These are phyloP conservation scores for Orbilia ellipsospora DNA, from an alignment of 2,329 filamentous ascomycete genomes.

Conservation along the genomic window DNA sequence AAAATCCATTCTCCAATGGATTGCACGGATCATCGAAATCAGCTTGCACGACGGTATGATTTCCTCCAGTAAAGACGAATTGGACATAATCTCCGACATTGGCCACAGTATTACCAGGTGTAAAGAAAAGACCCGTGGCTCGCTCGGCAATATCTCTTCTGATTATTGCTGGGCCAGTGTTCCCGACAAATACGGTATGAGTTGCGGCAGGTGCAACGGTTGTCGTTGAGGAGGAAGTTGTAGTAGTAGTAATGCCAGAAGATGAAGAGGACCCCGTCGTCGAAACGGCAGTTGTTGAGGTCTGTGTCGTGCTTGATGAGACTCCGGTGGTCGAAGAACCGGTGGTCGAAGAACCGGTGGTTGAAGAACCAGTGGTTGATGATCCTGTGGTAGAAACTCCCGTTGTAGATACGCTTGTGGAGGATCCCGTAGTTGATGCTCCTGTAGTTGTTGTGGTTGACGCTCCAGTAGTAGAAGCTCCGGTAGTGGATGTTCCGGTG, in stretches of 20 bases:
- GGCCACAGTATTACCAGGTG: no score
- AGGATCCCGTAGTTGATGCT: not conserved
- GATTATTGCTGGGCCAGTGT: no score
- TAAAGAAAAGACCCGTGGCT: no score
- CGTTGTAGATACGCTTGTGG: no score
- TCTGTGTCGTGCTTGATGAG: not conserved
- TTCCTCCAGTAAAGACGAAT: conserved; percentile 61
- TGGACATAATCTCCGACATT: no score
- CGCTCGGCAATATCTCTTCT: no score
- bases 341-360: no score
- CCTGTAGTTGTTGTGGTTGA: no score
- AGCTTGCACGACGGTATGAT: conserved; percentile 83
- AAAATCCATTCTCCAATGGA: conserved; percentile 66
- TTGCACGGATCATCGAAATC: conserved; percentile 76
- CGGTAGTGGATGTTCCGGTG: not conserved
- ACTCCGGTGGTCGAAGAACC: no score
- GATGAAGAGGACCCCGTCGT: not conserved
- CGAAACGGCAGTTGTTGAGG: not conserved
- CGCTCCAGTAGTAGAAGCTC: not conserved
- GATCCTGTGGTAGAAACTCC: not conserved
- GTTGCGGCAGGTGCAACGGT: no score
- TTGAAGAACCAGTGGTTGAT: not conserved
- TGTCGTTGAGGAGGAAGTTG: no score
- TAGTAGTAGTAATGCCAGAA: not conserved
- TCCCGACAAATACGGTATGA: no score